Percentiles rank a stretch among this genome's conserved stretches.
phyloP scores from a whole-genome alignment of 345 rosid genomes.

The Cardamine occulta region DNA sequence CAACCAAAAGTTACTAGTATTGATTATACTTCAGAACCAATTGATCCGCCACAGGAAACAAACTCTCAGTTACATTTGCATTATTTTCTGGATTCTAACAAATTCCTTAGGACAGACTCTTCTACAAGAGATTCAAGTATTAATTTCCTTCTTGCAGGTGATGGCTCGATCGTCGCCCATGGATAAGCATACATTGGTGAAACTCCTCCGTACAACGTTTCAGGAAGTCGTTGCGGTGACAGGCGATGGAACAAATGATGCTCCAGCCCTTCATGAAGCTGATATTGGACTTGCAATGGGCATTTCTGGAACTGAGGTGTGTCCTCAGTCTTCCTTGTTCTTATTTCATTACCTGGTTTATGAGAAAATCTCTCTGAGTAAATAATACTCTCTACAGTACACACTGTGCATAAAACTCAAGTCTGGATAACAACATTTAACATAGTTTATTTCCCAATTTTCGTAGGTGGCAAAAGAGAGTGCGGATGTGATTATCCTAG shows the following conservation, averaged over 20 bases:
- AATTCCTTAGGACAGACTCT: background rate
- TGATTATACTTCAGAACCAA: slow-evolving; percentile 6
- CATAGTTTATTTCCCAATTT: background rate
- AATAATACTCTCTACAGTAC: background rate
- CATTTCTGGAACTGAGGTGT: slow-evolving; percentile 85
- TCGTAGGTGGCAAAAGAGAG: slow-evolving; percentile 85
- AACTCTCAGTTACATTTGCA: slow-evolving; percentile 9
- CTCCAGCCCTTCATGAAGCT: slow-evolving; percentile 89
- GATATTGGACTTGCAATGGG: slow-evolving; percentile 95
- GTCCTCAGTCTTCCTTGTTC: slow-evolving; percentile 7
- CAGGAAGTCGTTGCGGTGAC: slow-evolving; percentile 88
- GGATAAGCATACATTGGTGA: slow-evolving; percentile 90
- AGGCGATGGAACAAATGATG: slow-evolving; percentile 92
- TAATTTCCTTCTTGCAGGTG: slow-evolving; percentile 51
- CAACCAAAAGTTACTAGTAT: slow-evolving; percentile 6
- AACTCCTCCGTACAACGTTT: slow-evolving; percentile 62
- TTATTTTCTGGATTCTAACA: background rate
- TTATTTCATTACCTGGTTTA: slow-evolving; percentile 7
- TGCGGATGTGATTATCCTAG: slow-evolving; percentile 85
- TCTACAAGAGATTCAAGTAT: slow-evolving; percentile 4
- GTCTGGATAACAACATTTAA: background rate
- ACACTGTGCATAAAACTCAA: background rate
- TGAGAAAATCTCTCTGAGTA: background rate
- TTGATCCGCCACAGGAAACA: slow-evolving; percentile 9
- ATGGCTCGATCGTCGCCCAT: slow-evolving; percentile 90